Evolutionary conservation across 306 rosid genomes (phyloP), one percentile per base, ranked within the genome.

Genomic region (Rosa rugosa): DNA sequence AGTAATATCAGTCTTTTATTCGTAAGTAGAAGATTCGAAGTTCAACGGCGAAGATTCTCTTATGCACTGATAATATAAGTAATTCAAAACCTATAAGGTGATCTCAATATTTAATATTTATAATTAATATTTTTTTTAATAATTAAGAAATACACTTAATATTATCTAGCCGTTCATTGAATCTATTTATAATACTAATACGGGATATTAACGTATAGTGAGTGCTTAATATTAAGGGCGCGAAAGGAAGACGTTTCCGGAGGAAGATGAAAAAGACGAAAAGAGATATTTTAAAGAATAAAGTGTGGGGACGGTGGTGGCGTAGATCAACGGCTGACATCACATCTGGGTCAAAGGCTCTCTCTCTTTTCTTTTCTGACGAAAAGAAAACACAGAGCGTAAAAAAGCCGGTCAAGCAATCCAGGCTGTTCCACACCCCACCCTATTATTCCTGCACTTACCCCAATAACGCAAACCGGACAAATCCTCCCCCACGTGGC

Each of bases 371-470:
- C 68, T 31, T 63, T 63, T 5, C 18, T 14, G 38, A 38, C 50
- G 63, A 31, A 31, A 31, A 31, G 34, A 31, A 31, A 31, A 31
- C 36, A 31, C 36, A 16, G 69, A 17, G 70, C 53, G 0, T 17
- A 5, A 0, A 14, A 80, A 56, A 67, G 53, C 67, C 69, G 69
- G 84, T 84, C 86, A 89, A 88, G 74, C 90, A 87, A 89, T 80
- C 87, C 89, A 90, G 90, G 76, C 90, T 90, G 91, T 86, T 79
- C 42, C 77, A 87, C 89, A 82, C 82, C 81, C 75, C 5, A 27
- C 60, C 22, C 41, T 13, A 22, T 27, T 42, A 51, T 14, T 47
- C 64, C 44, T 11, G 56, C 49, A 8, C 13, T 18, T 8, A 16
- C 60, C 73, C 79, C n/a, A 16, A 18, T 11, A 54, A 31, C 10